Evolutionary conservation across 768 basidiomycete genomes (phyloP), one percentile per base, ranked within the genome.

Genomic region (Macrolepiota fuliginosa): DNA sequence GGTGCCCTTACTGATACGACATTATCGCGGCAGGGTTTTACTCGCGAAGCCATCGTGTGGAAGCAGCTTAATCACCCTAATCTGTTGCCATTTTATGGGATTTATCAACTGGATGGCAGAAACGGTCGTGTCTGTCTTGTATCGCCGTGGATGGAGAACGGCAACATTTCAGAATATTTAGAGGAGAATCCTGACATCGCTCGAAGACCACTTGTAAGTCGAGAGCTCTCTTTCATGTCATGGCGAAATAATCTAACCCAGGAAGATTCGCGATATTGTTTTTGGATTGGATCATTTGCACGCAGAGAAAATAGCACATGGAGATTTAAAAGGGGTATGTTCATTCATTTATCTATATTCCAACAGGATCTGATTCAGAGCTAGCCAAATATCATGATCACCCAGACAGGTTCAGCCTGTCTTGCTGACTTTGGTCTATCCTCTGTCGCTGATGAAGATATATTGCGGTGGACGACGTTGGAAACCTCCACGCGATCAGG

Each of bases 271-370:
- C 3, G 61, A 64, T 45, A 49, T 66, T 24, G 54, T 51, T 1
- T 19, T 13, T 7, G 65, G 65, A 0, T 24, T 66, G 17, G 29
- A 40, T 15, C 64, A 62, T 54, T 56, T 66, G 4, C 65, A 66
- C 36, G 32, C 58, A 3, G 25, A 60, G 10, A 57, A 64, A 32
- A 45, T 63, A 37, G 46, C 62, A 17, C 62, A 67, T 54, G 63
- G 67, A 15, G 66, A 66, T 27, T 50, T 66, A 19, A 62, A 64
- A 61, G 63, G 61, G 25, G 64, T 66, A 63, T 24, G 9, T 22
- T 9, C 3, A 4, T 12, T 22, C 12, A 11, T 39, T n/a, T 7
- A 12, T 10, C 2, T 24, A 19, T 22, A 24, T 39, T 2, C 10
- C 10, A 10, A 27, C 22, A 39, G 53, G 17, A 39, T 27, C 29